Conservation (phyloP, 2,329 filamentous ascomycete species). For the Leptographium lundbergii region DNA sequence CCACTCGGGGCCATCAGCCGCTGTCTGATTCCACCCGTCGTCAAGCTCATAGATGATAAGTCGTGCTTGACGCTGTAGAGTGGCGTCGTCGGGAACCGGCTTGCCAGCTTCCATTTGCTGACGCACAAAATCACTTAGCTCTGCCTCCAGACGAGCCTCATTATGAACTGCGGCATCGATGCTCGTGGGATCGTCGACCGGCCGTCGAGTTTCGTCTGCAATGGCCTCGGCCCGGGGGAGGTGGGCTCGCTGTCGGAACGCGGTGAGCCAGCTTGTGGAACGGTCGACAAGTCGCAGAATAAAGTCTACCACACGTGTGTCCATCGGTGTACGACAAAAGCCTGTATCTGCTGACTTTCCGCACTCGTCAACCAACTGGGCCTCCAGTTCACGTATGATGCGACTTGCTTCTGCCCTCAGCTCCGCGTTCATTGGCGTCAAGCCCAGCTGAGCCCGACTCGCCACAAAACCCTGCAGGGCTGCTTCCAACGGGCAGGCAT, state of each 20-base stretch:
- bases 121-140: conserved; percentile 40
- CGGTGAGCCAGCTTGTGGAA: conserved; percentile 40
- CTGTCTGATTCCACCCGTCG: conserved; percentile 52
- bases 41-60: conserved; percentile 50
- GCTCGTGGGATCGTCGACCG: conserved; percentile 34
- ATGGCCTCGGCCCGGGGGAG: conserved; percentile 46
- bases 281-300: conserved; percentile 37
- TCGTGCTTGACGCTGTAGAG: conserved; percentile 43
- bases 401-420: conserved; percentile 46
- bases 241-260: conserved; percentile 42
- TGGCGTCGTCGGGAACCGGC: conserved; percentile 35
- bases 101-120: conserved; percentile 30
- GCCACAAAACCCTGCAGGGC: conserved; percentile 41
- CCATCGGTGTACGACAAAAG: conserved; percentile 24
- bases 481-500: conserved; percentile 41
- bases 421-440: conserved; percentile 47
- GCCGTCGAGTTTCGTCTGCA: conserved; percentile 31
- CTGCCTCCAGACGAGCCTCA: conserved; percentile 41
- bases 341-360: conserved; percentile 19
- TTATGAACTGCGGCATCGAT: conserved; percentile 50
- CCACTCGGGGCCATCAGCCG: conserved; percentile 43
- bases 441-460: conserved; percentile 37
- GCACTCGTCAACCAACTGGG: conserved; percentile 10
- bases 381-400: conserved; percentile 44
- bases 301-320: conserved; percentile 41